Evolutionary conservation across 1,284 basidiomycete species (phyloP).

Genomic region (Agroathelia rolfsii): DNA sequence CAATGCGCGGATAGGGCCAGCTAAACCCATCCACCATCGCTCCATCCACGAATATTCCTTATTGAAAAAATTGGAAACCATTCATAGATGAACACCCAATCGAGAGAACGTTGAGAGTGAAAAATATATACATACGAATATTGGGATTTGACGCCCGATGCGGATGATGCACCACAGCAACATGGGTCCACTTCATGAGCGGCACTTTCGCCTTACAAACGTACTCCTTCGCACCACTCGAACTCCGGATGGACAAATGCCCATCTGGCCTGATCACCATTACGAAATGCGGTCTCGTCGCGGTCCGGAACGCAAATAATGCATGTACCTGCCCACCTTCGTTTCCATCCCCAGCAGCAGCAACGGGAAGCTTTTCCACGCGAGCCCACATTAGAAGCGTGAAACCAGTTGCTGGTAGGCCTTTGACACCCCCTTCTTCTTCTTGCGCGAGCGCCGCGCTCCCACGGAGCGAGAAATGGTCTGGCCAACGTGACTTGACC

Average conservation of each 20-base stretch:
- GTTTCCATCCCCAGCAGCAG: too few relatives aligned
- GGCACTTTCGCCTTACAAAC: constrained; percentile 36
- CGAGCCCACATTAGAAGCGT: constrained; percentile 68
- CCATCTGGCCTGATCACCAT: constrained; percentile 46
- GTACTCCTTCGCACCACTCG: too few relatives aligned
- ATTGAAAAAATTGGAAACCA: constrained; percentile 1
- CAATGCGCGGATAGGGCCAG: constrained; percentile 50
- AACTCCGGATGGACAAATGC: constrained; percentile 34
- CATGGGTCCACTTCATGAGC: constrained; percentile 58
- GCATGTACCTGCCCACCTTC: too few relatives aligned
- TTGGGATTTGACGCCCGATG: constrained; percentile 43
- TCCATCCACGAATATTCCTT: constrained; percentile 68
- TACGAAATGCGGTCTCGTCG: constrained; percentile 28
- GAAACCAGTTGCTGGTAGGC: constrained; percentile 49
- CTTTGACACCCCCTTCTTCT: constrained; percentile 32
- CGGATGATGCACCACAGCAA: constrained; percentile 54
- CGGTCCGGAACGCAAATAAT: constrained; percentile 36
- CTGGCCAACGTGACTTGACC: constrained; percentile 63
- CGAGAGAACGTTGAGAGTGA: too few relatives aligned
- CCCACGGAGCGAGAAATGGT: constrained; percentile 60
- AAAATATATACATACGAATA: constrained; percentile 39
- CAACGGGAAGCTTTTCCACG: constrained; percentile 45
- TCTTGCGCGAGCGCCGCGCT: constrained; percentile 36
- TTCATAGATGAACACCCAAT: not conserved
- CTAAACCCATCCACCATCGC: constrained; percentile 49